Percentiles rank a stretch among this genome's conserved stretches.
Evolutionary conservation across 2,329 filamentous ascomycete genomes (phyloP).

Genomic region (Claviceps digitariae): DNA sequence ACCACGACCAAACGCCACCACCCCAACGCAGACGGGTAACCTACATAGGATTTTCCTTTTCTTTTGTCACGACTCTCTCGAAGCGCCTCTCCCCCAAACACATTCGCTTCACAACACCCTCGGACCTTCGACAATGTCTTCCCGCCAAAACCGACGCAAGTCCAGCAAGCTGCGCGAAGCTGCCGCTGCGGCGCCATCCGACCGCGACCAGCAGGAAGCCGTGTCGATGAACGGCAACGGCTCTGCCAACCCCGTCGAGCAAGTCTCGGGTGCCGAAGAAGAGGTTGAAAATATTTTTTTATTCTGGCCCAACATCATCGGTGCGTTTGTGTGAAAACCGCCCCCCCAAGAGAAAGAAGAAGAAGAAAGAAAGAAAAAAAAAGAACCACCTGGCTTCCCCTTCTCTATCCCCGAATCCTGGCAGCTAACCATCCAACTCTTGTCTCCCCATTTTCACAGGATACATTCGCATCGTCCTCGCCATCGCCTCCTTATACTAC

Average conservation of each 20-base stretch:
- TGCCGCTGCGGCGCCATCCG: conserved; percentile 8
- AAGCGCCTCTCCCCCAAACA: neutral
- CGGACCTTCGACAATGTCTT: conserved; percentile 22
- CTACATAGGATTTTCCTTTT: no score
- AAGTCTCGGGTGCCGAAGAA: conserved; percentile 22
- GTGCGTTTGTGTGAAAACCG: conserved; percentile 33
- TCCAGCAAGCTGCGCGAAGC: conserved; percentile 20
- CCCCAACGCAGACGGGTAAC: neutral
- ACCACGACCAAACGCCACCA: neutral
- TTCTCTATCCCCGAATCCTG: neutral
- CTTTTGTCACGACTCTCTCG: no score
- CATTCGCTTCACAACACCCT: neutral
- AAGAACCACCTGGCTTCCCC: neutral
- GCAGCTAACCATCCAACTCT: neutral
- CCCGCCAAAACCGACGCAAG: conserved; percentile 25
- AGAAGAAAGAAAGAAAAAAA: neutral
- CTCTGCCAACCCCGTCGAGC: conserved; percentile 21
- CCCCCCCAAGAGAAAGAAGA: neutral
- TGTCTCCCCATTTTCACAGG: conserved; percentile 30
- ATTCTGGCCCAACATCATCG: conserved; percentile 72
- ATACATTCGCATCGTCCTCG: conserved; percentile 65
- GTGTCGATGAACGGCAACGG: conserved; percentile 32
- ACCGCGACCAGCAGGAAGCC: conserved; percentile 15
- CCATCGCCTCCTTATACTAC: conserved; percentile 89
- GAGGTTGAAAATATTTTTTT: conserved; percentile 62